Percentiles rank a stretch among this genome's conserved stretches.
phyloP scores from a whole-genome alignment of 257 asterid genomes.

The Nicotiana otophora region DNA sequence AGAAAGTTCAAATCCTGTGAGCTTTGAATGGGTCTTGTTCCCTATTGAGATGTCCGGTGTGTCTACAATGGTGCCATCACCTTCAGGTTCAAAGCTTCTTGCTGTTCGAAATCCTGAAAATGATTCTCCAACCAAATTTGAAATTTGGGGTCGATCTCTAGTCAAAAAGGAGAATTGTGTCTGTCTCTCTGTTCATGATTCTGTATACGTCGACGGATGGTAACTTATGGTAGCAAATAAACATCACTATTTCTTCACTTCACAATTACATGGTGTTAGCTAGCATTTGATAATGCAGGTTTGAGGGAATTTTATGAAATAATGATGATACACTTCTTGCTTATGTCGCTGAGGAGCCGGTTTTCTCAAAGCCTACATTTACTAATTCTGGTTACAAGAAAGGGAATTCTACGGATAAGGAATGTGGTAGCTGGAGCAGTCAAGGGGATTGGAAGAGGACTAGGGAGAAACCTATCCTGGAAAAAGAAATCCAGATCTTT shows the following conservation, averaged over 20 bases:
- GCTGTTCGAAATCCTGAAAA: constrained; percentile 65
- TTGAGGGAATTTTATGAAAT: constrained; percentile 92
- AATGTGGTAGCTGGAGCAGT: constrained; percentile 71
- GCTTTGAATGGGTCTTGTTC: constrained; percentile 74
- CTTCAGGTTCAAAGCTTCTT: constrained; percentile 76
- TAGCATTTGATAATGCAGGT: constrained; percentile 42
- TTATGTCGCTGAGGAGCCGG: constrained; percentile 85
- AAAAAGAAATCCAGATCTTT: constrained; percentile 78
- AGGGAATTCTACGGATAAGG: constrained; percentile 53
- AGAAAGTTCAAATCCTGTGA: constrained; percentile 32
- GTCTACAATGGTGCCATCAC: constrained; percentile 66
- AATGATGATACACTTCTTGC: constrained; percentile 64
- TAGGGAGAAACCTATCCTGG: constrained; percentile 93
- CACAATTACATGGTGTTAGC: neutral
- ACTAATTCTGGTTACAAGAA: constrained; percentile 47
- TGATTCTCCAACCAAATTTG: constrained; percentile 76
- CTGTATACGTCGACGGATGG: constrained; percentile 84
- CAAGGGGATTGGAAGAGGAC: constrained; percentile 89
- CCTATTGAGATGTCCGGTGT: constrained; percentile 71
- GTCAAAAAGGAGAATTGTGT: constrained; percentile 61
- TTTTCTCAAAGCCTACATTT: constrained; percentile 59
- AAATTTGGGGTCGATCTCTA: constrained; percentile 70
- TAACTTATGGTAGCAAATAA: constrained; percentile 16
- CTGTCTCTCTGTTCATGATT: constrained; percentile 63
- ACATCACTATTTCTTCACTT: neutral